Evolutionary conservation across 345 rosid genomes (phyloP).

Genomic region (Turritis glabra): DNA sequence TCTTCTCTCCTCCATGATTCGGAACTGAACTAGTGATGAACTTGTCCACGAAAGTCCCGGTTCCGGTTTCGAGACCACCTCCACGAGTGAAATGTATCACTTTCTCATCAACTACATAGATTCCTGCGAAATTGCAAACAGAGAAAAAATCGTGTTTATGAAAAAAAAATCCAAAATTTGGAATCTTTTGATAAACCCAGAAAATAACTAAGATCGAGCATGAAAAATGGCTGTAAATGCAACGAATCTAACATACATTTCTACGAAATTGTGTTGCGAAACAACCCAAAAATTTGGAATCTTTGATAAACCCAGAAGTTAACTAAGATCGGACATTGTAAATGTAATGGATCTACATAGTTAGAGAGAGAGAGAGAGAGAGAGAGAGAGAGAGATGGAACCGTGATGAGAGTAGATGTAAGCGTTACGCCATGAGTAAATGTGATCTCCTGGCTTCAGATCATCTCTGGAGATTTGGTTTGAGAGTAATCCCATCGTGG

Average conservation of each 20-base stretch:
- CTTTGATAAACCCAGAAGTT: background rate
- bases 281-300: too few species aligned
- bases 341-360: background rate
- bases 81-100: slow-evolving; percentile 82
- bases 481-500: slow-evolving; percentile 61
- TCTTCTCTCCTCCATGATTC: slow-evolving; percentile 30
- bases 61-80: slow-evolving; percentile 66
- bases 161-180: background rate
- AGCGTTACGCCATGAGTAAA: slow-evolving; percentile 77
- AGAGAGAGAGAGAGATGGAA: slow-evolving; percentile 27
- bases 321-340: background rate
- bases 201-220: too few species aligned
- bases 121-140: slow-evolving; percentile 43
- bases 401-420: slow-evolving; percentile 82
- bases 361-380: background rate
- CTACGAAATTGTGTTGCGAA: too few species aligned
- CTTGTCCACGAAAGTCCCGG: slow-evolving; percentile 61
- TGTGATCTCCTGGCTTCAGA: slow-evolving; percentile 75
- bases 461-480: slow-evolving; percentile 53
- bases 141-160: background rate
- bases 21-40: slow-evolving; percentile 54
- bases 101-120: slow-evolving; percentile 59
- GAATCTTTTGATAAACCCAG: background rate
- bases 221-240: too few species aligned
- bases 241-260: too few species aligned